Base-by-base conservation (phyloP, 192 early-diverging fungal genomes). In the Backusella australiensis region DNA sequence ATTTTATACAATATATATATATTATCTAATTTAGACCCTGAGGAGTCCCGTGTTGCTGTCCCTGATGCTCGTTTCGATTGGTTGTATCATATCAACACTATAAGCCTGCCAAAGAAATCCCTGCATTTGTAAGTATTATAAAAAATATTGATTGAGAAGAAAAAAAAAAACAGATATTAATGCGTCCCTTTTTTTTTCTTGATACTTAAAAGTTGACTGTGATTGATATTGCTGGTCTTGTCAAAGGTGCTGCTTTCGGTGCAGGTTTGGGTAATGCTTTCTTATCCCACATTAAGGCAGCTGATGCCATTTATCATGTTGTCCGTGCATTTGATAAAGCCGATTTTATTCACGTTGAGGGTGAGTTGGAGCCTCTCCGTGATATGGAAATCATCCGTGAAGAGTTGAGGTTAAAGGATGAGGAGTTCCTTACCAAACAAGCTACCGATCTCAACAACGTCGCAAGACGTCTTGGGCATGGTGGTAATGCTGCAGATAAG, bases 181-280 rank as follows among this genome's bases (percentile, higher is more conserved):
- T 17, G 19, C 42, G 26, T 32, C 67, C 15, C 4, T 21, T 65
- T 26, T 23, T 17, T 12, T 94, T 89, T 49, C 17, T 49, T 17
- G 15, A 19, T 49, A 6, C 6, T 49, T 17, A 14, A 49, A 49
- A 49, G 86, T 89, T 98, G 73, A 95, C 96, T 6, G 92, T 96
- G 44, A 96, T 94, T 73, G 98, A 99, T 85, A 99, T 99, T 87
- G 98, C 98, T 76, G 98, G 98, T n/a, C 87, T 99, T 52, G 96
- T 99, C n/a, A 97, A 95, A 85, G 95, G 95, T 73, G 94, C 94
- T 34, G 79, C 92, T 14, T 83, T 86, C 19, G 94, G 94, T 46
- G 90, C 88, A 46, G 94, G 94, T 21, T 85, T 95, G 44, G 94
- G 98, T 71, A 99, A 99, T 74, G 93, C 93, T 67, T 99, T 98